A percentile compares a stretch with the other conserved stretches of the same genome.
These are phyloP conservation scores for Anisodus tanguticus DNA, from an alignment of 257 asterid genomes.

Conservation along the genomic window DNA sequence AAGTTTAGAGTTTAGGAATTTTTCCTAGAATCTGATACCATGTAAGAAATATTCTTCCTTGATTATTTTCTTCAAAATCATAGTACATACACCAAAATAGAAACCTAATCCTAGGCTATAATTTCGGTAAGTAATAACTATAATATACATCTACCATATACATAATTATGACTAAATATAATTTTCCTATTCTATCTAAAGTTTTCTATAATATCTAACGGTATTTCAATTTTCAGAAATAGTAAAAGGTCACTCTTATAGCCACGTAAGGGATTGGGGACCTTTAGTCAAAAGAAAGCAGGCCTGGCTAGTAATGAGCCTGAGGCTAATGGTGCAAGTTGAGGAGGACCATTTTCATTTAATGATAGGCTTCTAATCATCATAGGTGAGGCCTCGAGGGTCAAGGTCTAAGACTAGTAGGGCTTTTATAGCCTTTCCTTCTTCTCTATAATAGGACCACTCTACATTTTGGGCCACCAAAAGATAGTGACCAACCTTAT, in stretches of 20 bases:
- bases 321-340: not conserved
- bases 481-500: slow-evolving; percentile 23
- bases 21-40: too few species aligned
- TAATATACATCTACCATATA: too few species aligned
- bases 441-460: slow-evolving; percentile 32
- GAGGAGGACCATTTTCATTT: slow-evolving; percentile 33
- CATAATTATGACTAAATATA: too few species aligned
- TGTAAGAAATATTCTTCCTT: too few species aligned
- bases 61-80: too few species aligned
- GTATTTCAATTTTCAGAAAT: not conserved
- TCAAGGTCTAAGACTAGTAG: not conserved
- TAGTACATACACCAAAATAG: too few species aligned
- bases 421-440: slow-evolving; percentile 18
- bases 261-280: slow-evolving; percentile 17
- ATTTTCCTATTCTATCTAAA: not conserved
- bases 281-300: slow-evolving; percentile 6
- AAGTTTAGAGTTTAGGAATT: too few species aligned
- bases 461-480: slow-evolving; percentile 19
- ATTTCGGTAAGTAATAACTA: too few species aligned
- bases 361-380: slow-evolving; percentile 21
- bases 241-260: not conserved
- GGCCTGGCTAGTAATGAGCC: not conserved
- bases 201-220: not conserved
- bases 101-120: too few species aligned
- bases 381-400: slow-evolving; percentile 2